Evolutionary conservation across 495 filamentous ascomycete genomes (phyloP).

Genomic region (Astrothelium macrocarpum): DNA sequence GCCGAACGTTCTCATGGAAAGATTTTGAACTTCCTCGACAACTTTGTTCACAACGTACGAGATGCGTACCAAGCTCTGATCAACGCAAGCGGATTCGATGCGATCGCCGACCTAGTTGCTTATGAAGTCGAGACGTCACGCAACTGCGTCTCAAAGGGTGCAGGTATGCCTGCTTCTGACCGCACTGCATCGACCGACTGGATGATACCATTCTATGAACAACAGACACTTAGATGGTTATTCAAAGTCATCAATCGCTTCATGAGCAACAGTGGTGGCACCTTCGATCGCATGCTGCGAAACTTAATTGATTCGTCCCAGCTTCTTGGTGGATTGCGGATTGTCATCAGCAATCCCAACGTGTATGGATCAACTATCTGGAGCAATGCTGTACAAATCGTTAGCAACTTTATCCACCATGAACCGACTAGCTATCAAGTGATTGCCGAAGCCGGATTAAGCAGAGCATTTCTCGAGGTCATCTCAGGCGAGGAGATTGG

Average conservation of each 20-base stretch:
- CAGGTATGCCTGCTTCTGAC: conserved; percentile 66
- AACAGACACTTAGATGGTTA: conserved; percentile 83
- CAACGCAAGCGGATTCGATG: conserved; percentile 70
- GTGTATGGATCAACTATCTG: conserved; percentile 86
- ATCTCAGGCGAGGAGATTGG: conserved; percentile 53
- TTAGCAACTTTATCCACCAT: conserved; percentile 96
- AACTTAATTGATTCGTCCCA: conserved; percentile 91
- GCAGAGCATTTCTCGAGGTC: conserved; percentile 69
- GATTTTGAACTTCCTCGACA: conserved; percentile 76
- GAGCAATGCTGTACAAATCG: conserved; percentile 81
- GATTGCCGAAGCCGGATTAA: conserved; percentile 86
- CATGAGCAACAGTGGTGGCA: conserved; percentile 76
- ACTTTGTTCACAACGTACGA: conserved; percentile 67
- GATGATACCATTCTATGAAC: conserved; percentile 80
- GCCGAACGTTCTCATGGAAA: conserved; percentile 73
- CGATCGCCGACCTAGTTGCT: conserved; percentile 72
- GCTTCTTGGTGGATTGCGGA: conserved; percentile 63
- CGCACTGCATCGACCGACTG: conserved; percentile 83
- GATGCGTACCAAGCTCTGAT: conserved; percentile 73
- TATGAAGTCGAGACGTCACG: conserved; percentile 67
- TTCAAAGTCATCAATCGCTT: conserved; percentile 95
- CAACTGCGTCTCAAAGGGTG: conserved; percentile 50
- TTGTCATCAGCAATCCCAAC: conserved; percentile 67
- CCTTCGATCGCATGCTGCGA: conserved; percentile 76
- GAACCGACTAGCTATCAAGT: conserved; percentile 96